Base-by-base conservation (phyloP, 805 yeast genomes). In the Soucietia sequanensis region DNA sequence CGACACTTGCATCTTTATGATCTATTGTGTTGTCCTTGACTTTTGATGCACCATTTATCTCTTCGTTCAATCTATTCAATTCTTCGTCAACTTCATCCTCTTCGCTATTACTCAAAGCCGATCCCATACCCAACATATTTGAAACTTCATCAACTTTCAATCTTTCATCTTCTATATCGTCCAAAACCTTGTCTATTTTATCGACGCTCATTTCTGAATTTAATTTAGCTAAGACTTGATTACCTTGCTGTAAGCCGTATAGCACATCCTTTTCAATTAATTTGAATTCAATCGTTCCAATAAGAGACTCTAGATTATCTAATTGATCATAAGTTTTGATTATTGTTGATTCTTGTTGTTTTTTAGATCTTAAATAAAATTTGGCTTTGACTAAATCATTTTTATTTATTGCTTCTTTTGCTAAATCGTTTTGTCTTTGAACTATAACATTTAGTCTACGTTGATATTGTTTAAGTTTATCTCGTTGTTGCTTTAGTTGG, bases 401-500 rank as follows among this genome's bases (percentile, higher is more conserved):
- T 12, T 65, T 54, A 11, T 58, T 65, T 4, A 84, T 50, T 13
- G 81, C 76, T 43, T 70, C 65, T 37, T 65, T 68, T 14, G 93
- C 93, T 10, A 81, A 56, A 27, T 66, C 65, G 2, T 68, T 68
- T 57, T 93, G 97, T 22, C 76, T 65, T 8, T 66, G 68, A 12
- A 87, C 73, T 4, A 86, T 74, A 0, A 61, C 57, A 19, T 68
- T 65, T 23, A 90, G 73, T 40, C 78, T 76, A 30, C 65, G 65
- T 48, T 80, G 84, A 44, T 89, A 85, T 56, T 83, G 85, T 46
- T 76, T 76, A 15, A 93, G 70, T 43, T 81, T 82, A 60, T 93
- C 99, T 41, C 96, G 70, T 48, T 95, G 97, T 24, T 84, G 66
- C 56, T 93, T 93, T 47, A 93, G 70, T 52, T 90, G 93, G 44